phyloP scores from a whole-genome alignment of 2,329 filamentous ascomycete genomes.

The Cercospora sesami region DNA sequence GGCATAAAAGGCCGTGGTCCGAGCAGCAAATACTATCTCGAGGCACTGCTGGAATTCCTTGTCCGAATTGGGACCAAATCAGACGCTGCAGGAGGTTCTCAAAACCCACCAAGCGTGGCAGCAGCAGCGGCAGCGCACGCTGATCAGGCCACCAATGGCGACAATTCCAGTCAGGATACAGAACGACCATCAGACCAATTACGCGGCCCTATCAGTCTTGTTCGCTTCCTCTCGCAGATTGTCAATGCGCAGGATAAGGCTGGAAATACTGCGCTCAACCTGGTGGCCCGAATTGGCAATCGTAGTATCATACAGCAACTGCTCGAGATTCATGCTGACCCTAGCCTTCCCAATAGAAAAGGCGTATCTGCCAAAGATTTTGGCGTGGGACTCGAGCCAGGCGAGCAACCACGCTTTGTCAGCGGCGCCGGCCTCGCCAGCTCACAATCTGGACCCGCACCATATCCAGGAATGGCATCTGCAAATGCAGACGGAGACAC shows the following conservation, averaged over 20 bases:
- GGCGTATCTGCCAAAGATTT: constrained; percentile 91
- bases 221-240: constrained; percentile 93
- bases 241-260: constrained; percentile 93
- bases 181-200: constrained; percentile 15
- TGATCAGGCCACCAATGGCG: constrained; percentile 32
- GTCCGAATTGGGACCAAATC: constrained; percentile 65
- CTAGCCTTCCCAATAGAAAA: constrained; percentile 86
- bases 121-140: constrained; percentile 31
- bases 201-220: constrained; percentile 73
- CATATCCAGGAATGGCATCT: constrained; percentile 19
- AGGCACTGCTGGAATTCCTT: constrained; percentile 90
- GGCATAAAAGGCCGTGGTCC: constrained; percentile 90
- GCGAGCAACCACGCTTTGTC: constrained; percentile 35
- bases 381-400: constrained; percentile 73
- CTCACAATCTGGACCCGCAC: constrained; percentile 15
- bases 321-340: constrained; percentile 89
- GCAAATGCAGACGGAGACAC: constrained; percentile 43
- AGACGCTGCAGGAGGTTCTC: constrained; percentile 21
- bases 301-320: constrained; percentile 95
- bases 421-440: constrained; percentile 29
- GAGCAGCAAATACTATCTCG: constrained; percentile 92
- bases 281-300: constrained; percentile 90
- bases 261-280: constrained; percentile 91
- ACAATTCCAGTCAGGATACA: constrained; percentile 34
- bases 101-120: constrained; percentile 59